Conservation (phyloP, 495 filamentous ascomycete species). For the Penicillium flavigenum region DNA sequence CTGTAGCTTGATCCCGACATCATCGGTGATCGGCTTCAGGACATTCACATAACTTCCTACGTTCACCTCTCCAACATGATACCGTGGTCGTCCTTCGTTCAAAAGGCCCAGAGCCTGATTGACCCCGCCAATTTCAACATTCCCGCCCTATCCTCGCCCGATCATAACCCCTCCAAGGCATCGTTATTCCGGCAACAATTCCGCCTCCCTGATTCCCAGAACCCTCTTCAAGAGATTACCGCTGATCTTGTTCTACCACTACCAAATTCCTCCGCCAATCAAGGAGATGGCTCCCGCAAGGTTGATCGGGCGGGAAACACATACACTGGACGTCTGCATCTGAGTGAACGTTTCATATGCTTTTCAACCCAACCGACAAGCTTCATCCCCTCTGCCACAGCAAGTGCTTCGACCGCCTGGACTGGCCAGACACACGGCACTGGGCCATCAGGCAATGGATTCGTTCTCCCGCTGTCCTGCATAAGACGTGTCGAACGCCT, state of each 20-base stretch:
- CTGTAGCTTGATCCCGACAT: conserved; percentile 32
- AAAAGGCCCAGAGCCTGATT: conserved; percentile 93
- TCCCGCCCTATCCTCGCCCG: conserved; percentile 63
- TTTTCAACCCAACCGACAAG: conserved; percentile 92
- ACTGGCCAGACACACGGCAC: conserved; percentile 87
- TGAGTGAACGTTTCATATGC: conserved; percentile 91
- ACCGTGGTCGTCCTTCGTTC: conserved; percentile 81
- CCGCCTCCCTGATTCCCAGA: conserved; percentile 87
- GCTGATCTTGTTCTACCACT: conserved; percentile 84
- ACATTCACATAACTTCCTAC: conserved; percentile 1
- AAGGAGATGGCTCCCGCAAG: conserved; percentile 62
- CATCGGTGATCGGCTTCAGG: conserved; percentile 17
- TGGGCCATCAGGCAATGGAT: conserved; percentile 93
- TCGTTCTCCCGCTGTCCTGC: conserved; percentile 90
- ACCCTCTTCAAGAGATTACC: conserved; percentile 89
- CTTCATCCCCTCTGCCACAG: conserved; percentile 75
- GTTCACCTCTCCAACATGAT: conserved; percentile 54
- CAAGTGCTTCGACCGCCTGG: conserved; percentile 71
- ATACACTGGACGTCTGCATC: conserved; percentile 89
- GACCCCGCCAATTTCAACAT: conserved; percentile 69
- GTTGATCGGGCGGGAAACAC: conserved; percentile 65
- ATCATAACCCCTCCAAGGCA: conserved; percentile 82
- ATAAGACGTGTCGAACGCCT: conserved; percentile 89
- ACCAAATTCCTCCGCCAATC: conserved; percentile 51
- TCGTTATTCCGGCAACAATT: conserved; percentile 95